Percentiles rank a stretch among this genome's conserved stretches.
Conservation (phyloP, 139 green algal species). For the Chlamydomonas sp. region DNA sequence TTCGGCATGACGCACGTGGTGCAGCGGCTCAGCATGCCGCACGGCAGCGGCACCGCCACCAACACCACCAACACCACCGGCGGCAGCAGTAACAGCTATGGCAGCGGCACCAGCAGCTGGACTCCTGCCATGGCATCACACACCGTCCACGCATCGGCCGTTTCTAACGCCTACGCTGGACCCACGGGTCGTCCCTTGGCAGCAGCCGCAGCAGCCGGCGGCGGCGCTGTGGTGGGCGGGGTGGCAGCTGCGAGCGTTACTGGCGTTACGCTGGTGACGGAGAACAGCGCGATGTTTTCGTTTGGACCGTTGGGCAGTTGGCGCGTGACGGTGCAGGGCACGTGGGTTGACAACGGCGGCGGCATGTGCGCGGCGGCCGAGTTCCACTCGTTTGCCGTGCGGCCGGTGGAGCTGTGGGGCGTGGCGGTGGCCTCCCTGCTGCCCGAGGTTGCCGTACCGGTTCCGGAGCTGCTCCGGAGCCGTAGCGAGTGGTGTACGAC, state of each 20-base stretch:
- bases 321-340: slow-evolving; percentile 34
- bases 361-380: slow-evolving; percentile 36
- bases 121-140: too few species aligned
- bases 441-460: slow-evolving; percentile 33
- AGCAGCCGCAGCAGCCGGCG: not conserved
- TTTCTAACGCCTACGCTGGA: too few species aligned
- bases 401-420: slow-evolving; percentile 44
- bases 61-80: too few species aligned
- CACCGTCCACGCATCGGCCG: too few species aligned
- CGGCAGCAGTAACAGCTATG: too few species aligned
- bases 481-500: slow-evolving; percentile 45
- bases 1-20: slow-evolving; percentile 42
- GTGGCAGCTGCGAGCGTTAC: not conserved
- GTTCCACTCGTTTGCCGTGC: slow-evolving; percentile 46
- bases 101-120: too few species aligned
- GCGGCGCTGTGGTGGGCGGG: not conserved
- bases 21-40: slow-evolving; percentile 23
- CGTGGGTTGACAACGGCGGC: slow-evolving; percentile 44
- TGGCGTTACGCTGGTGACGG: not conserved
- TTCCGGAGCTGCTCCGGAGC: slow-evolving; percentile 33
- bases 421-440: slow-evolving; percentile 28
- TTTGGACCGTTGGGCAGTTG: slow-evolving; percentile 49
- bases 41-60: too few species aligned
- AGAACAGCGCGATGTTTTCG: slow-evolving; percentile 45
- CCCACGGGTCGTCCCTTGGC: not conserved